Evolutionary conservation across 208 protist genomes (phyloP), one percentile per base, ranked within the genome.

Genomic region (Leishmania braziliensis): DNA sequence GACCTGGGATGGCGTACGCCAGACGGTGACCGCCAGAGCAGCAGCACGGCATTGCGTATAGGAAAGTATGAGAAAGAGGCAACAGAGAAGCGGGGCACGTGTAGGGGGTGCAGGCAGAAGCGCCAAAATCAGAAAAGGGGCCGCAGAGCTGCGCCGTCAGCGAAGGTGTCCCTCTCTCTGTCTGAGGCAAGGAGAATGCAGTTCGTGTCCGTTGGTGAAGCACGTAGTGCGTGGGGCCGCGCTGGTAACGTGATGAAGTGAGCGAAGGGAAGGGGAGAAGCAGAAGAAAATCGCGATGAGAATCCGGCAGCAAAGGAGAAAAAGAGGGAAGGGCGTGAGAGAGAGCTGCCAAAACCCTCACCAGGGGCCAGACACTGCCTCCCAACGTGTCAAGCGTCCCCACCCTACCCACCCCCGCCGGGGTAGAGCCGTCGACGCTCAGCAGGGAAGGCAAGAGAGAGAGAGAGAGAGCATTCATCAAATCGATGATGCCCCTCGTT

Each of bases 1-100:
- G 89, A 1, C 53, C 65, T 14, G 90, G 84, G 4, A 26, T 88
- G 20, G 90, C 88, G 81, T 91, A 95, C 69, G 29, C 46, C 66
- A 96, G 74, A 33, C 73, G 46, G 63, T 94, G 89, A 0, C 81
- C 79, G 4, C 73, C 51, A 48, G 73, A 77, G 63, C 53, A 65
- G 36, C 50, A 76, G 14, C 53, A 51, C 33, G 46, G 23, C 66
- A 84, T 76, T 8, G 23, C 51, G 71, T 75, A 75, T 54, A 56
- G 20, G 50, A 60, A 6, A 12, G 12, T 36, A 33, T 12, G 70
- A 5, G 8, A 50, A 48, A 20, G 5, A 50, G 20, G 9, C 20
- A 71, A 50, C 5, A 1, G 39, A 2, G 4, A 53, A 39, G 46
- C 39, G 53, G 46, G 43, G 43, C 43, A 5, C n/a, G 68, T 50